Evolutionary conservation across 441 rosid genomes (phyloP).

Genomic region (Populus hybrid): DNA sequence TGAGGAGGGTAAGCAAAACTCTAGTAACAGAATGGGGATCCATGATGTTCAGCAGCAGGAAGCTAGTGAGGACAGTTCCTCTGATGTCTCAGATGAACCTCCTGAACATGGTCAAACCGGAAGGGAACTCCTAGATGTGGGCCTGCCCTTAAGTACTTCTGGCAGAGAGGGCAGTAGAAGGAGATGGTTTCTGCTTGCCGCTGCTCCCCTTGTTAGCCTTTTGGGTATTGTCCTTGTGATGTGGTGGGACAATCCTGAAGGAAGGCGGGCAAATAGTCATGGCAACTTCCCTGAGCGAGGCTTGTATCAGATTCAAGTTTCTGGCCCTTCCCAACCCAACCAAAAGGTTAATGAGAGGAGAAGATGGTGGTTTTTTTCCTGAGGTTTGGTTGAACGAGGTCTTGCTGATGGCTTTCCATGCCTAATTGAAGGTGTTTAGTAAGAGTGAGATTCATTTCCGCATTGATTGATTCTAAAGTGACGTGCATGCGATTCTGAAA

Average conservation of each 20-base stretch:
- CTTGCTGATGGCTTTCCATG: neutral
- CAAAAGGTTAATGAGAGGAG: conserved; percentile 54
- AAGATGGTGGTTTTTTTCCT: conserved; percentile 75
- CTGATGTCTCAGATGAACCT: conserved; percentile 36
- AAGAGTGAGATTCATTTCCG: neutral
- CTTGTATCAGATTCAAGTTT: conserved; percentile 23
- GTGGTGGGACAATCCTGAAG: conserved; percentile 64
- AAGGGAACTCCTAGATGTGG: conserved; percentile 19
- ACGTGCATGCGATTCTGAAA: neutral
- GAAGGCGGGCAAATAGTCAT: conserved; percentile 37
- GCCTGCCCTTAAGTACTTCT: conserved; percentile 12
- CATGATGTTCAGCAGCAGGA: conserved; percentile 37
- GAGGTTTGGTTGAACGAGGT: neutral
- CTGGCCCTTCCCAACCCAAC: conserved; percentile 23
- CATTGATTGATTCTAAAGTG: neutral
- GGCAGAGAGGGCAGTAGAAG: conserved; percentile 32
- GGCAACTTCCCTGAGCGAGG: conserved; percentile 17
- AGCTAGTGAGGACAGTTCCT: conserved; percentile 41
- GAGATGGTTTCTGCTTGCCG: conserved; percentile 64
- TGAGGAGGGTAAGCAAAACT: conserved; percentile 58
- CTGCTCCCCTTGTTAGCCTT: conserved; percentile 80
- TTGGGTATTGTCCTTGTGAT: conserved; percentile 68
- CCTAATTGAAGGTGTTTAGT: neutral
- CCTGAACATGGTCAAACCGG: conserved; percentile 22
- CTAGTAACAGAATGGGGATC: conserved; percentile 18